A percentile compares a stretch with the other conserved stretches of the same genome.
Evolutionary conservation across 2,329 filamentous ascomycete genomes (phyloP).

Genomic region (Sordariomycetes sp.): DNA sequence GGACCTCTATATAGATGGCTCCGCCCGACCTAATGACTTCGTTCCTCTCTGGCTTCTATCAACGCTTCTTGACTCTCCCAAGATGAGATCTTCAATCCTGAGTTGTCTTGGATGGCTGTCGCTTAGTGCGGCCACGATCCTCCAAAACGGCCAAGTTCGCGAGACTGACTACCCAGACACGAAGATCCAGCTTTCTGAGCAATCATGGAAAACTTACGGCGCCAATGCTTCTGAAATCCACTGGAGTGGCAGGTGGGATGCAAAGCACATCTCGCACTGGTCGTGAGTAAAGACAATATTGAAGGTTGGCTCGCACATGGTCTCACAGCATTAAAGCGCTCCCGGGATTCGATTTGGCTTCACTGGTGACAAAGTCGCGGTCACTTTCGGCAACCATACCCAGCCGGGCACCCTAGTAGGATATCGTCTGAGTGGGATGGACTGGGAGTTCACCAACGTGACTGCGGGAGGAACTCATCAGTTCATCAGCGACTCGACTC

Average conservation of each 20-base stretch:
- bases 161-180: not conserved
- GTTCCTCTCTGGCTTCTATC: too few relatives aligned
- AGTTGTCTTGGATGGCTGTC: too few relatives aligned
- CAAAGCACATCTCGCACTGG: not conserved
- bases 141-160: not conserved
- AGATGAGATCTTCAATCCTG: too few relatives aligned
- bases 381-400: not conserved
- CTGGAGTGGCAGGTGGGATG: not conserved
- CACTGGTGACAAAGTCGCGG: not conserved
- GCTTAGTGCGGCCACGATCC: not conserved
- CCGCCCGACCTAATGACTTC: too few relatives aligned
- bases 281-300: not conserved
- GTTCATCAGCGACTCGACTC: not conserved
- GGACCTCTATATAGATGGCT: too few relatives aligned
- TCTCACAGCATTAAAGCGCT: not conserved
- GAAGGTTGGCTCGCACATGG: not conserved
- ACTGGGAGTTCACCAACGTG: not conserved
- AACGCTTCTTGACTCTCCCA: too few relatives aligned
- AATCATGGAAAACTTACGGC: not conserved
- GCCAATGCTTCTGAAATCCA: conserved; percentile 1
- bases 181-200: not conserved
- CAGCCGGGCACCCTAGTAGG: not conserved
- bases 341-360: not conserved
- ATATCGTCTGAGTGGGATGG: not conserved
- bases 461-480: not conserved